Conservation (phyloP, 2,329 filamentous ascomycete species). For the Sordariomycetes sp. region DNA sequence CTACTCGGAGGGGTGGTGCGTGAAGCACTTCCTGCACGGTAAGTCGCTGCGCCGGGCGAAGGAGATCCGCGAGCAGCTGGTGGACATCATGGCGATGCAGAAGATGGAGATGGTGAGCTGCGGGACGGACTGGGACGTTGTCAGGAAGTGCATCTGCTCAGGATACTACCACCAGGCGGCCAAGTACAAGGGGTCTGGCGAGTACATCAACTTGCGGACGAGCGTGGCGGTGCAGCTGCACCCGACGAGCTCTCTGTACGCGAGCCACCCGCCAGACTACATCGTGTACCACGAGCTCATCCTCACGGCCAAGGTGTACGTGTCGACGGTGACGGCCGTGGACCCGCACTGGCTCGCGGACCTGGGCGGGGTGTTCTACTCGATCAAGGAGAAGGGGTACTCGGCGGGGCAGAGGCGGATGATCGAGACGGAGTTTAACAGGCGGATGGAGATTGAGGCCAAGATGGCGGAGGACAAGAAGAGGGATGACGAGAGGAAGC, state of each 20-base stretch:
- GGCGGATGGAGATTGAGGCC: slow-evolving; percentile 82
- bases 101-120: slow-evolving; percentile 81
- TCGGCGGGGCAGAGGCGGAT: slow-evolving; percentile 74
- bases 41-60: slow-evolving; percentile 85
- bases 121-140: slow-evolving; percentile 93
- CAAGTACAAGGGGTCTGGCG: slow-evolving; percentile 88
- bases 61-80: slow-evolving; percentile 86
- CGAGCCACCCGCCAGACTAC: slow-evolving; percentile 91
- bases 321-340: slow-evolving; percentile 91
- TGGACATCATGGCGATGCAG: slow-evolving; percentile 85
- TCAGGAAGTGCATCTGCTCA: slow-evolving; percentile 91
- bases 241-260: slow-evolving; percentile 86
- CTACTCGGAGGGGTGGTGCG: slow-evolving; percentile 82
- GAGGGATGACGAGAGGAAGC: slow-evolving; percentile 41
- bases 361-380: slow-evolving; percentile 93
- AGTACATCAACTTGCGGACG: slow-evolving; percentile 93
- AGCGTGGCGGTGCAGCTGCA: slow-evolving; percentile 90
- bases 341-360: slow-evolving; percentile 97
- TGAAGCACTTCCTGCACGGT: slow-evolving; percentile 86
- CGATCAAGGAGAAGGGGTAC: slow-evolving; percentile 94
- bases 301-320: slow-evolving; percentile 92
- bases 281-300: slow-evolving; percentile 98
- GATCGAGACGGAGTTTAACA: slow-evolving; percentile 84
- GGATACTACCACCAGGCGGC: slow-evolving; percentile 98
- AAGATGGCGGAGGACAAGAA: slow-evolving; percentile 83